Evolutionary conservation across 768 basidiomycete species (phyloP), one percentile per base, ranked within the genome.

Genomic region (Leucocoprinus leucothites): DNA sequence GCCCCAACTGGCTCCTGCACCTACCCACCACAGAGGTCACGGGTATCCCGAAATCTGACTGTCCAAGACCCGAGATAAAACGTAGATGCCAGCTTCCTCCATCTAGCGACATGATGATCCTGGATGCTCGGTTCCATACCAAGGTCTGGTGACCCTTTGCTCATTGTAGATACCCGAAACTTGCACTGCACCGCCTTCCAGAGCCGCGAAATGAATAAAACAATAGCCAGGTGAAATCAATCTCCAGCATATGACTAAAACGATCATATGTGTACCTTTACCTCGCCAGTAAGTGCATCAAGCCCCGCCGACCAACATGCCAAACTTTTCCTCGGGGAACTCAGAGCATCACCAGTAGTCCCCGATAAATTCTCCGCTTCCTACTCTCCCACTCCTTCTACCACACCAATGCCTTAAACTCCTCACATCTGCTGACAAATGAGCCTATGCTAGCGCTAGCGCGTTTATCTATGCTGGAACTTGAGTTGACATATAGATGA

Each of bases 321-420:
- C 41, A 98, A 69, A 60, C 84, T 94, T 68, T 85, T 87, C 53
- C 92, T 71, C 41, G 77, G 61, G 16, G 51, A 50, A 42, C 56
- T 48, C 48, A 51, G 3, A 22, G 41, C 41, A n/a, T 49, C 58
- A 21, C 31, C 25, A 24, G 42, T n/a, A 21, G 46, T 35, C 6
- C 4, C 19, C 11, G 47, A 49, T 5, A 26, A 38, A 22, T 34
- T 49, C 57, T 57, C 49, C 49, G 62, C 51, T 58, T 49, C 51
- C 48, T 64, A 38, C 65, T 62, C 56, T 65, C 60, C 56, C 67
- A 60, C 56, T 38, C 38, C 73, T 64, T 76, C 84, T 77, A 92
- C 73, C 91, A 92, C 93, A 60, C 82, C 92, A 94, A 66, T 91
- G 94, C 60, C 83, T 74, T 51, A 94, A 89, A 61, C 91, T 93